phyloP scores from a whole-genome alignment of 208 protist genomes.

The Angomonas deanei region DNA sequence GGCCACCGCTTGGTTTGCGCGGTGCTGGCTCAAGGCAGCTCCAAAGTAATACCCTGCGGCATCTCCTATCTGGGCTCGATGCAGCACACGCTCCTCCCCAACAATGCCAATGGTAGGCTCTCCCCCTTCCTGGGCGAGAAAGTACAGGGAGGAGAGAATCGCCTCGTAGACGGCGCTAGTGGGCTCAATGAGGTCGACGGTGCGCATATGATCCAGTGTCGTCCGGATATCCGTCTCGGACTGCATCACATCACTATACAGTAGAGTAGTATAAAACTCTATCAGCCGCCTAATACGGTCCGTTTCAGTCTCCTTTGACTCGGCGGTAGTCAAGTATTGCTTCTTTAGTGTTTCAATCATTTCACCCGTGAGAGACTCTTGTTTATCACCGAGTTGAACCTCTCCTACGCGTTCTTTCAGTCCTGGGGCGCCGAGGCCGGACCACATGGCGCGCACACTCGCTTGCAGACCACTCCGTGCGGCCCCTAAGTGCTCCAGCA shows the following conservation, averaged over 20 bases:
- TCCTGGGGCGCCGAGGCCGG: neutral
- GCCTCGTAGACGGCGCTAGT: slow-evolving; percentile 36
- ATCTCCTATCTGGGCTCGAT: slow-evolving; percentile 32
- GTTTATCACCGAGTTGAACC: too few species aligned
- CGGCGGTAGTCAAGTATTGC: neutral
- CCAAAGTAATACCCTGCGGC: slow-evolving; percentile 69
- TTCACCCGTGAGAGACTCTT: neutral
- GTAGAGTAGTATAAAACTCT: slow-evolving; percentile 47
- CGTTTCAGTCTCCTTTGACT: neutral
- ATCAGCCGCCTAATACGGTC: slow-evolving; percentile 4
- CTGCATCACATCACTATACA: slow-evolving; percentile 30
- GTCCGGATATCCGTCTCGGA: slow-evolving; percentile 34
- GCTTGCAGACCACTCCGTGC: neutral
- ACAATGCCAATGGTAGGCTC: slow-evolving; percentile 6
- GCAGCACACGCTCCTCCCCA: slow-evolving; percentile 16
- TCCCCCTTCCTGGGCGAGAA: neutral
- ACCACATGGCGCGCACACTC: neutral
- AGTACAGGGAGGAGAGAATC: slow-evolving; percentile 16
- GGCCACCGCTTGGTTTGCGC: neutral
- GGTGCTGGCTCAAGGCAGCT: slow-evolving; percentile 31
- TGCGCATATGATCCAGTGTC: slow-evolving; percentile 41
- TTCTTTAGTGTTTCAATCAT: neutral
- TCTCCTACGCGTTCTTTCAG: too few species aligned
- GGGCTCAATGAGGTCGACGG: slow-evolving; percentile 45
- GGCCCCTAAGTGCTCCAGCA: slow-evolving; percentile 3